Conservation (phyloP, 148 eudicot species). For the Rhododendron ferrugineum region DNA sequence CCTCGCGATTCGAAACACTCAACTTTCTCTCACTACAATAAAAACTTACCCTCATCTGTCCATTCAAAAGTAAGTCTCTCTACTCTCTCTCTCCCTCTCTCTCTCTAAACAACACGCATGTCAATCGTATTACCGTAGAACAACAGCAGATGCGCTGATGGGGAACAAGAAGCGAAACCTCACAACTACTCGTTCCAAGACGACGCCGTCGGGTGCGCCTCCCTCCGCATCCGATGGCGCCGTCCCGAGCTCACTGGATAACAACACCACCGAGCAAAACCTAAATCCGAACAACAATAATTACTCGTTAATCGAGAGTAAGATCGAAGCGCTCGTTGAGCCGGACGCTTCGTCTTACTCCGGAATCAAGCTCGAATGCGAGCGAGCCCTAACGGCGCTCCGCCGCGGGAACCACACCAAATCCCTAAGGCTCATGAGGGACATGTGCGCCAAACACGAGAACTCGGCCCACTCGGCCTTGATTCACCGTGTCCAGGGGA, state of each 20-base stretch:
- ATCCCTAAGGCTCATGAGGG: slow-evolving; percentile 72
- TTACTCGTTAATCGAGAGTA: neutral
- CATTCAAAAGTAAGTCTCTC: slow-evolving; percentile 16
- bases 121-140: slow-evolving; percentile 13
- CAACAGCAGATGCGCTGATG: slow-evolving; percentile 28
- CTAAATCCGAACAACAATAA: neutral
- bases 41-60: neutral
- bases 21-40: slow-evolving; percentile 2
- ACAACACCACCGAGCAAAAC: slow-evolving; percentile 1
- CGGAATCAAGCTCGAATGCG: slow-evolving; percentile 60
- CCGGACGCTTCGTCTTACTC: slow-evolving; percentile 14
- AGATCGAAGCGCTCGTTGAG: slow-evolving; percentile 8
- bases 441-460: slow-evolving; percentile 35
- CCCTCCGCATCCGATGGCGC: slow-evolving; percentile 9
- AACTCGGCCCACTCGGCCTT: slow-evolving; percentile 40
- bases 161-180: slow-evolving; percentile 57
- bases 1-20: neutral
- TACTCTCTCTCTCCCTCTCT: neutral
- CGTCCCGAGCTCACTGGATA: neutral
- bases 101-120: slow-evolving; percentile 16
- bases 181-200: slow-evolving; percentile 39
- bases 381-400: slow-evolving; percentile 53
- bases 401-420: slow-evolving; percentile 73
- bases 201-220: slow-evolving; percentile 22
- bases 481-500: slow-evolving; percentile 60